Percentiles rank a stretch among this genome's conserved stretches.
Evolutionary conservation across 2,329 filamentous ascomycete genomes (phyloP).

Genomic region (Knoxdaviesia capensis): DNA sequence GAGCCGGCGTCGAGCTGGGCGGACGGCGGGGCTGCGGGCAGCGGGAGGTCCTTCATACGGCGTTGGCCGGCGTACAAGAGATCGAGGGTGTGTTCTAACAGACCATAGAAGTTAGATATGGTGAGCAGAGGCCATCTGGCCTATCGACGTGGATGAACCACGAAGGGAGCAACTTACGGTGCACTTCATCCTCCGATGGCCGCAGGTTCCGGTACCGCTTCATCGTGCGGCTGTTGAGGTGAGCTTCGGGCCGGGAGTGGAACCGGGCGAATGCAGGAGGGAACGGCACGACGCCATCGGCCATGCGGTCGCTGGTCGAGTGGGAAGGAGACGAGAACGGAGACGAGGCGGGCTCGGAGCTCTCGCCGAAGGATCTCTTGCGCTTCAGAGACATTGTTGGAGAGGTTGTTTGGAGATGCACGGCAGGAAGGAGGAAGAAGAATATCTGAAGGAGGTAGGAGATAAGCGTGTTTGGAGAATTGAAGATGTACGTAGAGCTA

Average conservation of each 20-base stretch:
- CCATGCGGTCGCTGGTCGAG: constrained; percentile 9
- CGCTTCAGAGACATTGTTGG: constrained; percentile 37
- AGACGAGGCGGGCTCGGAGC: constrained; percentile 21
- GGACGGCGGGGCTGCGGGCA: constrained; percentile 6
- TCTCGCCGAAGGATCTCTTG: constrained; percentile 40
- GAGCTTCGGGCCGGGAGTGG: constrained; percentile 11
- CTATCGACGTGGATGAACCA: background rate
- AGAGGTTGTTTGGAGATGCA: background rate
- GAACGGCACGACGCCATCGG: constrained; percentile 14
- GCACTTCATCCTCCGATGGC: constrained; percentile 32
- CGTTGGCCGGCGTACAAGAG: constrained; percentile 37
- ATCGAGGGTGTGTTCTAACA: constrained; percentile 32
- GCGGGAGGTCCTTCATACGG: constrained; percentile 7
- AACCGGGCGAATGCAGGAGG: constrained; percentile 11
- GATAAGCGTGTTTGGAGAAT: too few species aligned
- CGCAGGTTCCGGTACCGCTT: constrained; percentile 40
- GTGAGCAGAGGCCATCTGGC: background rate
- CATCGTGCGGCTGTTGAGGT: constrained; percentile 30
- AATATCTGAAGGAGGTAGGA: background rate
- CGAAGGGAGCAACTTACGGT: constrained; percentile 23
- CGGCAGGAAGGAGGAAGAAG: background rate
- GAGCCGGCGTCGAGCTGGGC: constrained; percentile 5
- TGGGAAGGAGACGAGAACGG: constrained; percentile 19
- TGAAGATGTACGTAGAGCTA: too few species aligned
- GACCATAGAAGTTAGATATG: constrained; percentile 5